Conservation (phyloP, 176 grass and related monocot genomes). For the Coix lacrymajobi region DNA sequence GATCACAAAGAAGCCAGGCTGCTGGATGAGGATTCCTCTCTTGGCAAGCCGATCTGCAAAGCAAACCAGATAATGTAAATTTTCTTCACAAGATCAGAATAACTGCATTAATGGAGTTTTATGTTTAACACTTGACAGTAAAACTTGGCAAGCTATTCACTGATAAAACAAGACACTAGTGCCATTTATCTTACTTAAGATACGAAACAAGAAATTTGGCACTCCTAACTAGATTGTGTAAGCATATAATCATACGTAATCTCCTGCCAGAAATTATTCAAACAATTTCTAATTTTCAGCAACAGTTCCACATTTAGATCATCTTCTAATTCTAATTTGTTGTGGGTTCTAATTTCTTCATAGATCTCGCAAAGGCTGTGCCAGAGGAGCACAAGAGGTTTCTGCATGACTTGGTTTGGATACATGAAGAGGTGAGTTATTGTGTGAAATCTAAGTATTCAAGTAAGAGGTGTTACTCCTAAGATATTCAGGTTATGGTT, state of each 20-base stretch:
- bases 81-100: neutral
- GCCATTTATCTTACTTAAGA: neutral
- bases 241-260: neutral
- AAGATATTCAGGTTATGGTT: constrained; percentile 7
- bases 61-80: neutral
- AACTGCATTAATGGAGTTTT: neutral
- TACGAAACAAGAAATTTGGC: neutral
- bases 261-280: neutral
- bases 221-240: neutral
- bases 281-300: constrained; percentile 23
- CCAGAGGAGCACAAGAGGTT: constrained; percentile 85
- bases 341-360: neutral
- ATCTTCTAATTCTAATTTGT: neutral
- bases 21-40: neutral
- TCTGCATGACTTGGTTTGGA: constrained; percentile 72
- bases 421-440: constrained; percentile 76
- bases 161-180: neutral
- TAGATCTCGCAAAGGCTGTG: constrained; percentile 68
- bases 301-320: neutral
- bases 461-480: neutral
- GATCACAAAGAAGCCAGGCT: neutral
- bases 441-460: neutral
- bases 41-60: neutral
- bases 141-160: neutral
- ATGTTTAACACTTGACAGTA: neutral